phyloP scores from a whole-genome alignment of 352 stramenopile species.

The Pythium phragmiticola region DNA sequence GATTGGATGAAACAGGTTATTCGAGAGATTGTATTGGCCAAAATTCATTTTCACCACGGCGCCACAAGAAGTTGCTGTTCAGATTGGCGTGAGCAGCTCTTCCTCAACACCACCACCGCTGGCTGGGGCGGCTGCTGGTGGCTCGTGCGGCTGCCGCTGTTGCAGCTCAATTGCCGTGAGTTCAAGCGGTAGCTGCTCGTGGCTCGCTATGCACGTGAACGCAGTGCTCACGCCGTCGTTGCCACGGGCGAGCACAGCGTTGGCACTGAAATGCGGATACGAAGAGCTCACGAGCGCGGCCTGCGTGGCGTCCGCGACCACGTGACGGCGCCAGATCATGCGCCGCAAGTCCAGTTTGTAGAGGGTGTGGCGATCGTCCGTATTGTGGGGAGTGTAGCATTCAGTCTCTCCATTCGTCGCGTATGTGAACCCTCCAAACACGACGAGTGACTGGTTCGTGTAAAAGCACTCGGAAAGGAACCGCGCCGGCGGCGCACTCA shows the following conservation, averaged over 20 bases:
- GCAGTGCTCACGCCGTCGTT: not conserved
- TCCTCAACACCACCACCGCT: no score
- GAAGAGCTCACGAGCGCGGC: not conserved
- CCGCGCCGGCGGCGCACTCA: slow-evolving; percentile 20
- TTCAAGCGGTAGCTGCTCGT: slow-evolving; percentile 30
- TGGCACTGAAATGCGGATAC: slow-evolving; percentile 23
- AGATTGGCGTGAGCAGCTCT: no score
- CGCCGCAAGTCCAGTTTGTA: slow-evolving; percentile 61
- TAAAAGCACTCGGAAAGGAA: slow-evolving; percentile 30
- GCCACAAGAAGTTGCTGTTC: slow-evolving; percentile 32
- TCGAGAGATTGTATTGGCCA: not conserved
- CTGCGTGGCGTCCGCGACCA: slow-evolving; percentile 13
- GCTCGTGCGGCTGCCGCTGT: not conserved
- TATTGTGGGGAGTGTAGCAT: not conserved
- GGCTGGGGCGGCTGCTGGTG: no score
- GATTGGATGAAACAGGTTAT: slow-evolving; percentile 10
- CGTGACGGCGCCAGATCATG: slow-evolving; percentile 72
- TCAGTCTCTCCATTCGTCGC: slow-evolving; percentile 23
- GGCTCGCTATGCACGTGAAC: slow-evolving; percentile 27
- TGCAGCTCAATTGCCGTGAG: slow-evolving; percentile 29
- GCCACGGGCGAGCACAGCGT: slow-evolving; percentile 26
- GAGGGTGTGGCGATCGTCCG: slow-evolving; percentile 26
- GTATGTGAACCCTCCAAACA: slow-evolving; percentile 28
- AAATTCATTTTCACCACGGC: not conserved
- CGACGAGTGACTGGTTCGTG: slow-evolving; percentile 14